Evolutionary conservation across 228 moss, liverwort and hornwort species (phyloP).

Genomic region (Sphagnum fallax): DNA sequence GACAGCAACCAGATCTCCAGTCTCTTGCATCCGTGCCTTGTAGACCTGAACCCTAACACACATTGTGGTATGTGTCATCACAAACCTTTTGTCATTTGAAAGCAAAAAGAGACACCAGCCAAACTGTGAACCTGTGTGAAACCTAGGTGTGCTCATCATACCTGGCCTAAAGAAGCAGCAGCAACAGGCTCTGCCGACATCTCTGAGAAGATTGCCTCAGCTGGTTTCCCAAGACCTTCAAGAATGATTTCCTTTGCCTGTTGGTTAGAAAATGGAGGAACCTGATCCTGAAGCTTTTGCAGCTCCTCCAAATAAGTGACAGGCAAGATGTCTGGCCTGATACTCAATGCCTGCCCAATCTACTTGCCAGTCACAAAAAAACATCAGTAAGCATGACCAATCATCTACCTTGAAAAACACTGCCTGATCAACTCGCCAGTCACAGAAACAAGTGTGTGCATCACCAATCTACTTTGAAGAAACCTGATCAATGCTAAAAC

Average conservation of each 20-base stretch:
- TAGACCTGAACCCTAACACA: conserved; percentile 33
- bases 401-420: background rate
- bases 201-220: conserved; percentile 60
- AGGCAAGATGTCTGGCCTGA: conserved; percentile 80
- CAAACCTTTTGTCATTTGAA: too few species aligned
- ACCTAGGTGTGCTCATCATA: conserved; percentile 7
- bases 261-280: conserved; percentile 76
- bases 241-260: conserved; percentile 72
- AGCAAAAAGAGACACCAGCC: too few species aligned
- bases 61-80: too few species aligned
- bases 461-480: background rate
- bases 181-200: conserved; percentile 81
- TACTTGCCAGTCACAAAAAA: conserved; percentile 17
- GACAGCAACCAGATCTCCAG: conserved; percentile 61
- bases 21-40: conserved; percentile 59
- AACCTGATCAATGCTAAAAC: background rate
- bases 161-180: conserved; percentile 93
- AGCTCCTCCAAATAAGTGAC: conserved; percentile 76
- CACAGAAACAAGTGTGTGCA: too few species aligned
- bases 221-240: conserved; percentile 60
- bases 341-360: conserved; percentile 95
- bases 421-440: background rate
- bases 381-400: background rate
- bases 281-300: conserved; percentile 91
- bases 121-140: too few species aligned